phyloP scores from a whole-genome alignment of 495 filamentous ascomycete species.

The Podospora didyma region DNA sequence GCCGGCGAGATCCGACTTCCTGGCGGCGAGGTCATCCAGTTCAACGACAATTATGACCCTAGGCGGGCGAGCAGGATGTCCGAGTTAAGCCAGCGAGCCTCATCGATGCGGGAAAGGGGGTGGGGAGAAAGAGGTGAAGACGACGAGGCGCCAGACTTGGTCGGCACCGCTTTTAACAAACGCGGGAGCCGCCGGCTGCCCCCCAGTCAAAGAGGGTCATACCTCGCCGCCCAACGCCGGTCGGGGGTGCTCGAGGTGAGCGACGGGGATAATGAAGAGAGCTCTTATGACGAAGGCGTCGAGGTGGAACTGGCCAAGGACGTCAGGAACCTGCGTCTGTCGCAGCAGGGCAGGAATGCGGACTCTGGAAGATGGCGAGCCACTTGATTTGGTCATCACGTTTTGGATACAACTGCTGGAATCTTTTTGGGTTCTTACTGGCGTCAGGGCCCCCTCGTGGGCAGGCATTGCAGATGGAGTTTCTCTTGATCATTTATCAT shows the following conservation, averaged over 20 bases:
- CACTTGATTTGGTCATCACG: conserved; percentile 7
- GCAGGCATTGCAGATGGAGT: too few relatives aligned
- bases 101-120: background rate
- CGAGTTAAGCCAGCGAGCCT: background rate
- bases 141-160: background rate
- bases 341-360: conserved; percentile 2
- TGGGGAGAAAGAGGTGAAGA: conserved; percentile 1
- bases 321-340: conserved; percentile 14
- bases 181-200: conserved; percentile 7
- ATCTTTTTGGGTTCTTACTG: too few relatives aligned
- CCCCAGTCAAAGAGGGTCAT: conserved; percentile 2
- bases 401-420: too few relatives aligned
- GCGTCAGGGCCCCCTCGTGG: too few relatives aligned
- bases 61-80: conserved; percentile 1
- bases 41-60: background rate
- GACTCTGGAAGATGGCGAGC: conserved; percentile 9
- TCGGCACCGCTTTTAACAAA: background rate
- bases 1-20: conserved; percentile 53
- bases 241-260: background rate
- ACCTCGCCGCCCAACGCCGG: background rate
- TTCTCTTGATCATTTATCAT: too few relatives aligned
- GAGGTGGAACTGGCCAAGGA: conserved; percentile 18
- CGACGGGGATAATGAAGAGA: conserved; percentile 8
- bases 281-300: conserved; percentile 20
- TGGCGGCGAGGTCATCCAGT: conserved; percentile 24